Evolutionary conservation across 768 basidiomycete genomes (phyloP).

Genomic region (Suillus paluster): DNA sequence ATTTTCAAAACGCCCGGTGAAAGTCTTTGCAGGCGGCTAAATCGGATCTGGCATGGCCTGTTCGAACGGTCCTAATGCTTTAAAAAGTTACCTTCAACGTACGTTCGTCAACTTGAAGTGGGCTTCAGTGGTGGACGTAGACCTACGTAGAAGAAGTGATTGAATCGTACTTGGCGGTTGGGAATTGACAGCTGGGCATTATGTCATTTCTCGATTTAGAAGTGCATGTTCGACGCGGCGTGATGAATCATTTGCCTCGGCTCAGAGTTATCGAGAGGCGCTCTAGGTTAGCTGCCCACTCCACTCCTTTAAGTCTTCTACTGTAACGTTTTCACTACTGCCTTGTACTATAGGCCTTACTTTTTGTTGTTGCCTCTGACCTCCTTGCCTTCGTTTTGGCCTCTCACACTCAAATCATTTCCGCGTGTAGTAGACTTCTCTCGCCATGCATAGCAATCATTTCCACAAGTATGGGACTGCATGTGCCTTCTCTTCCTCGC

Average conservation of each 20-base stretch:
- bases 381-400: background rate
- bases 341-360: background rate
- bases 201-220: background rate
- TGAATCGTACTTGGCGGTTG: no score
- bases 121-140: no score
- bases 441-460: conserved; percentile 18
- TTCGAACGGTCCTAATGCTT: background rate
- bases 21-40: no score
- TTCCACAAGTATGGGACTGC: conserved; percentile 14
- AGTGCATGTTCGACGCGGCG: background rate
- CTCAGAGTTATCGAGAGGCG: background rate
- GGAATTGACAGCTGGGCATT: no score
- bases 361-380: background rate
- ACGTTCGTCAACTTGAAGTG: no score
- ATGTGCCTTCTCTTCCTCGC: background rate
- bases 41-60: no score
- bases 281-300: background rate
- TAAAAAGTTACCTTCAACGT: no score
- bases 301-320: background rate
- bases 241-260: background rate
- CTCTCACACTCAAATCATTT: background rate
- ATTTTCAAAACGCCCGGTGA: background rate
- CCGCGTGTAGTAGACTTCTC: background rate
- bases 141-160: no score
- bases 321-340: background rate